phyloP scores from a whole-genome alignment of 2,329 filamentous ascomycete genomes.

The Colletotrichum sp. region DNA sequence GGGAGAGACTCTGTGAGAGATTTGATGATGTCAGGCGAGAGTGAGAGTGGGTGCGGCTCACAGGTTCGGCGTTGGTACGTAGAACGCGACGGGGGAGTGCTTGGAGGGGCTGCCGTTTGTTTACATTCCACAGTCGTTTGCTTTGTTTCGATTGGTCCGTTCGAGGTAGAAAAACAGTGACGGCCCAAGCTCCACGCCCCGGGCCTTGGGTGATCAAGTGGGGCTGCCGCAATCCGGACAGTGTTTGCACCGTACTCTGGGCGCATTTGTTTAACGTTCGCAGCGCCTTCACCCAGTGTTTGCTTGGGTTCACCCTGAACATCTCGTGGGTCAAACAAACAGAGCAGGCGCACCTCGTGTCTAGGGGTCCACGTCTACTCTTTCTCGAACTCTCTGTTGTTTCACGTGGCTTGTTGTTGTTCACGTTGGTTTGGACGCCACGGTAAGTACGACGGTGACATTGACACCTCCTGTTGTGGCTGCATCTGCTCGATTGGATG shows the following conservation, averaged over 20 bases:
- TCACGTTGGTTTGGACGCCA: not conserved
- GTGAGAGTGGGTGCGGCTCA: not conserved
- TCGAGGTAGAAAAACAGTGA: not conserved
- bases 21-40: slow-evolving; percentile 20
- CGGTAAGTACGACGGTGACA: not conserved
- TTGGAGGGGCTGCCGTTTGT: slow-evolving; percentile 20
- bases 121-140: slow-evolving; percentile 7
- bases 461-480: not conserved
- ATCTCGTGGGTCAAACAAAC: not conserved
- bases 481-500: not conserved
- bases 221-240: not conserved
- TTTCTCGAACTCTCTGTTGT: not conserved
- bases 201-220: not conserved
- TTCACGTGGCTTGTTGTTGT: not conserved
- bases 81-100: slow-evolving; percentile 9
- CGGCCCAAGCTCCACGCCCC: slow-evolving; percentile 9
- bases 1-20: not conserved
- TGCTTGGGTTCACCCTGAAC: not conserved
- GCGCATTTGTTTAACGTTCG: not conserved
- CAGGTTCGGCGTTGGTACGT: not conserved
- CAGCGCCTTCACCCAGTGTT: not conserved
- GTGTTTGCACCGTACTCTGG: not conserved
- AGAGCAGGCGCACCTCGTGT: not conserved
- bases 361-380: not conserved
- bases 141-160: not conserved